Base-by-base conservation (phyloP, 2,329 filamentous ascomycete species). In the Botrytis deweyae region DNA sequence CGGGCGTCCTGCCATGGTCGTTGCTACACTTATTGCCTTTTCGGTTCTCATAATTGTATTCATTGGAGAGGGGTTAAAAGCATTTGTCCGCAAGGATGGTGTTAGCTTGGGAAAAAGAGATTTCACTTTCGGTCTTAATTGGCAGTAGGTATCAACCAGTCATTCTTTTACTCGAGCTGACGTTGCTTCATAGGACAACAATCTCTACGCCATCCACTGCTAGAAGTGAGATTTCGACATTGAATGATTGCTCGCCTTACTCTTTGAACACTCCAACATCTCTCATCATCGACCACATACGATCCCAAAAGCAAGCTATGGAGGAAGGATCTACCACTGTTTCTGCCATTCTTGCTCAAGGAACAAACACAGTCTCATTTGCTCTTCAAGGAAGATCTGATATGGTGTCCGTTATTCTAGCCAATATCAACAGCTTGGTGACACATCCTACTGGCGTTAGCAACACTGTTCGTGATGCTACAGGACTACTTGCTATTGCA, bases 21-120 rank as follows among this genome's bases (percentile, higher is more conserved):
- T 79, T 46, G 29, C 70, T 22, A 33, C 76, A 10, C 73, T 79
- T 33, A 77, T 79, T 70, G 72, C 49, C 12, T 63, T 80, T 46
- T 76, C 78, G 1, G 75, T 80, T 40, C 61, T 79, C 20, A 70
- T 76, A 29, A 58, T 79, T n/a, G 72, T 80, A 59, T 77, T 75
- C 4, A 67, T 79, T 55, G 77, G 78, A n/a, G 76, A 78, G 62
- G 75, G 74, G 6, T 77, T 78, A 52, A 78, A 77, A 72, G 18
- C 74, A 10, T 71, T 78, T 67, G 62, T 59, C 46, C 70, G 29
- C 20, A 72, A 58, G 38, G 62, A 72, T 46, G 70, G 70, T 44
- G 36, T 58, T n/a, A 67, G n/a, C 38, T 55, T 72, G 62, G 70
- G 70, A 1, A 72, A 65, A 67, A 67, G 70, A 65, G 62, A 72